Evolutionary conservation across 2,329 filamentous ascomycete genomes (phyloP).

Genomic region (Microdochium nivale): DNA sequence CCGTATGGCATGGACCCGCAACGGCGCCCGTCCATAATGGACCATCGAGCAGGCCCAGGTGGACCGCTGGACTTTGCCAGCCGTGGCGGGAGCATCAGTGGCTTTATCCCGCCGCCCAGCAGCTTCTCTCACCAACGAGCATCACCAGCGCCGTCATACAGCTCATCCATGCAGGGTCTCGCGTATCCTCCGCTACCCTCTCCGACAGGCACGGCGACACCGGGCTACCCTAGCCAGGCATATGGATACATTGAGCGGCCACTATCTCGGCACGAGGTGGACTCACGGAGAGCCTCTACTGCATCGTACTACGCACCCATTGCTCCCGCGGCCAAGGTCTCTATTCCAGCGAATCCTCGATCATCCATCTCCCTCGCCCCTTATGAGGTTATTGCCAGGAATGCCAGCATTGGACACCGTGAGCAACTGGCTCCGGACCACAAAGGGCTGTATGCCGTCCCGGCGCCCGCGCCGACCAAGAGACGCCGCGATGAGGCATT

Average conservation of each 20-base stretch:
- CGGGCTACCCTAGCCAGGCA: neutral
- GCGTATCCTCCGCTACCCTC: neutral
- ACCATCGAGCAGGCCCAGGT: slow-evolving; percentile 11
- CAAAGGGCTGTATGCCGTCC: neutral
- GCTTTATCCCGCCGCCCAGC: slow-evolving; percentile 12
- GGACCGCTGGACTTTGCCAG: slow-evolving; percentile 21
- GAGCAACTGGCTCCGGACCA: neutral
- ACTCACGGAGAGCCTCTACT: neutral
- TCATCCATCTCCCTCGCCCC: neutral
- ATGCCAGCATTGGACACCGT: neutral
- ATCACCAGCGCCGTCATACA: neutral
- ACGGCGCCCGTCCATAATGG: slow-evolving; percentile 19
- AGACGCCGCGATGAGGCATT: slow-evolving; percentile 4
- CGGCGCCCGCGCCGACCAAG: slow-evolving; percentile 1
- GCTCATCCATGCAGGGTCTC: neutral
- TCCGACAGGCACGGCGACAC: neutral
- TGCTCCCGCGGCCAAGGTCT: neutral
- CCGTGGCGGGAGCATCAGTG: neutral
- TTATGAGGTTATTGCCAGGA: neutral
- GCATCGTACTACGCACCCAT: neutral
- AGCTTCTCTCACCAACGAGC: slow-evolving; percentile 7
- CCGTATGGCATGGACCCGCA: slow-evolving; percentile 13
- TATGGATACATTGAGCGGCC: neutral
- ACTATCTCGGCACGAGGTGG: neutral
- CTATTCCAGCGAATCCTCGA: neutral